phyloP scores from a whole-genome alignment of 495 filamentous ascomycete genomes.

The Tuber aestivum region DNA sequence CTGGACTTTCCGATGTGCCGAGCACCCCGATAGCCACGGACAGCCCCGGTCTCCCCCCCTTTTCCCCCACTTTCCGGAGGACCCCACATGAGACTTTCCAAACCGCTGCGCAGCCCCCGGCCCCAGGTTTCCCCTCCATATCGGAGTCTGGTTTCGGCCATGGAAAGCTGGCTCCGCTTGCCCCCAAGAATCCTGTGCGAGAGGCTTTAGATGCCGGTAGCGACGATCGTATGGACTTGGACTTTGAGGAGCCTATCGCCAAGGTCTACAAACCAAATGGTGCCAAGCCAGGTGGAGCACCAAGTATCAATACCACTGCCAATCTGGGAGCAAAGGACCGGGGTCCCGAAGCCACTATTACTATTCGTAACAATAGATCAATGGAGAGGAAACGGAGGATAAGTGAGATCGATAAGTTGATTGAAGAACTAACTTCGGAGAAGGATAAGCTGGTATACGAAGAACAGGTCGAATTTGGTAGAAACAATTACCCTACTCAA shows the following conservation, averaged over 20 bases:
- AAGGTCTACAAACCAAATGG: not conserved
- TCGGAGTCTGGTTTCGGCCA: constrained; percentile 21
- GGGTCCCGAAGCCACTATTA: not conserved
- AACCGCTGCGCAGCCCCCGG: constrained; percentile 3
- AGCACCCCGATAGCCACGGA: constrained; percentile 16
- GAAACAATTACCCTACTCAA: not conserved
- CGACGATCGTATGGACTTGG: not conserved
- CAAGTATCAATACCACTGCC: not conserved
- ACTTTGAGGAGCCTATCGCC: not conserved
- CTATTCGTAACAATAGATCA: constrained; percentile 1
- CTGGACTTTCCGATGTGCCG: constrained; percentile 14
- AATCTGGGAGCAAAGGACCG: not conserved
- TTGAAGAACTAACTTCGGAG: not conserved
- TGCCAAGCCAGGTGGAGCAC: not conserved
- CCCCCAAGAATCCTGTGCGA: constrained; percentile 1
- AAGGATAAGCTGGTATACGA: constrained; percentile 5
- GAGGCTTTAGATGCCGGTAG: not conserved
- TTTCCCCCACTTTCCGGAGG: constrained; percentile 14
- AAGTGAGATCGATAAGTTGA: not conserved
- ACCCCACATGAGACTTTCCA: not conserved
- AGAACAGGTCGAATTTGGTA: not conserved
- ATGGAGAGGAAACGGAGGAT: not conserved
- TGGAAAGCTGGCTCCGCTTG: constrained; percentile 14
- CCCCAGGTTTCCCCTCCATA: constrained; percentile 7
- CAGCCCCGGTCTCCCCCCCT: constrained; percentile 13